These are phyloP conservation scores for Penicillium steckii DNA, from an alignment of 495 filamentous ascomycete genomes.

Conservation along the genomic window DNA sequence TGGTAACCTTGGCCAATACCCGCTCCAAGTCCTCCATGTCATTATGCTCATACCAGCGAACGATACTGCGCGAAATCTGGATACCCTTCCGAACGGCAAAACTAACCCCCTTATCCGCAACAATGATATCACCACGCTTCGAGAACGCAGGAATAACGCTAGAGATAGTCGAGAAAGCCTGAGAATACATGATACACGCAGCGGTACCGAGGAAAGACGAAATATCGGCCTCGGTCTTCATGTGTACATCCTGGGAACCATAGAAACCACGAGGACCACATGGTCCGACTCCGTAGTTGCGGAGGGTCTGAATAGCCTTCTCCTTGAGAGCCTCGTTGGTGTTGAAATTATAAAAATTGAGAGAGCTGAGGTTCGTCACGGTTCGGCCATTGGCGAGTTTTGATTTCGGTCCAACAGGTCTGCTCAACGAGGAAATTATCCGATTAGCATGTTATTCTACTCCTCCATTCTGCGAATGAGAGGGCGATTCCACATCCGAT, in stretches of 20 bases:
- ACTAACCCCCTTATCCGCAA: slow-evolving; percentile 93
- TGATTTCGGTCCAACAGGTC: slow-evolving; percentile 83
- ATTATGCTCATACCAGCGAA: slow-evolving; percentile 94
- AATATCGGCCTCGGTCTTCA: slow-evolving; percentile 94
- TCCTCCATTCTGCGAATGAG: not conserved
- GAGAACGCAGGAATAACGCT: slow-evolving; percentile 94
- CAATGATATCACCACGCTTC: slow-evolving; percentile 96
- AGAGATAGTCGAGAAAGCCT: slow-evolving; percentile 91
- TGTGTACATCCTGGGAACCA: slow-evolving; percentile 96
- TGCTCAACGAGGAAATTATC: slow-evolving; percentile 29
- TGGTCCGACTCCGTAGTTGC: slow-evolving; percentile 92
- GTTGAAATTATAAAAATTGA: slow-evolving; percentile 96
- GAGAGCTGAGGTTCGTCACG: slow-evolving; percentile 87
- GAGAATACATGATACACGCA: slow-evolving; percentile 89
- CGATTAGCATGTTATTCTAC: slow-evolving; percentile 19
- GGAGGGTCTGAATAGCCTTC: slow-evolving; percentile 87
- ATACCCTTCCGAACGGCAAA: slow-evolving; percentile 92
- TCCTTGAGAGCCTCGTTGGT: slow-evolving; percentile 89
- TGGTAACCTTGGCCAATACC: slow-evolving; percentile 78
- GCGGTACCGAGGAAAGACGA: slow-evolving; percentile 82
- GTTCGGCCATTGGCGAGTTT: slow-evolving; percentile 88
- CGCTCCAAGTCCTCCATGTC: slow-evolving; percentile 91
- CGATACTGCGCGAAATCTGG: slow-evolving; percentile 85
- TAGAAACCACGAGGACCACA: slow-evolving; percentile 98
- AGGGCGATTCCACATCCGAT: not conserved